These are phyloP conservation scores for Lepraria neglecta DNA, from an alignment of 495 filamentous ascomycete genomes.

Conservation along the genomic window DNA sequence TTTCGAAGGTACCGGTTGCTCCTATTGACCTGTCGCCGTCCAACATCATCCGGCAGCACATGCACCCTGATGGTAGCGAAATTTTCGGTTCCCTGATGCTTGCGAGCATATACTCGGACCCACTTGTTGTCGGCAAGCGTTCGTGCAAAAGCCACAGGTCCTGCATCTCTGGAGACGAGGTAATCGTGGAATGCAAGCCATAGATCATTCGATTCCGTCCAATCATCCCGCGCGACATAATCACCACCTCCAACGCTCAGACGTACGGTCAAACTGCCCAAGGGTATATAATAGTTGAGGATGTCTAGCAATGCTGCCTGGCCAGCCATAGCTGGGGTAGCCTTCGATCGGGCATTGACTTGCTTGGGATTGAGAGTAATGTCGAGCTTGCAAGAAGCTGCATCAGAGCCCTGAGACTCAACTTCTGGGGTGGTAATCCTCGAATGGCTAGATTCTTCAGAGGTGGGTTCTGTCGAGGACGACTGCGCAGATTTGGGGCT, in stretches of 20 bases:
- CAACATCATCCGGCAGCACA: conserved; percentile 60
- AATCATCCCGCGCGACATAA: background rate
- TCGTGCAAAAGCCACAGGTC: conserved; percentile 8
- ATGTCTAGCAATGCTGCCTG: background rate
- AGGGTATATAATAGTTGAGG: conserved; percentile 1
- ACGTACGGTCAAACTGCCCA: conserved; percentile 6
- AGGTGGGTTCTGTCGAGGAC: background rate
- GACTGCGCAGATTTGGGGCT: conserved; percentile 1
- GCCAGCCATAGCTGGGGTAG: background rate
- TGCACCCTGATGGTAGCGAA: conserved; percentile 50
- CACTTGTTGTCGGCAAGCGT: conserved; percentile 11
- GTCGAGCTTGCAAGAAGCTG: background rate
- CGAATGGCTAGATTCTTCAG: conserved; percentile 5
- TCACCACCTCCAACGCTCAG: background rate
- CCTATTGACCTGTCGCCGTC: conserved; percentile 43
- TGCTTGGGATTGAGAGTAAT: background rate
- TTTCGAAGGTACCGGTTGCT: conserved; percentile 39
- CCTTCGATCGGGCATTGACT: background rate
- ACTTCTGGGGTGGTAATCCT: background rate
- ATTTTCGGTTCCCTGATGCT: conserved; percentile 16
- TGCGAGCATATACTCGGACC: conserved; percentile 19
- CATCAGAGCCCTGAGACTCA: background rate
- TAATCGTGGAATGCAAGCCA: conserved; percentile 17
- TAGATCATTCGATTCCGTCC: conserved; percentile 11
- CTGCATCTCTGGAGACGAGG: conserved; percentile 2